phyloP scores from a whole-genome alignment of 257 asterid genomes.

The Fraxinus anomala region DNA sequence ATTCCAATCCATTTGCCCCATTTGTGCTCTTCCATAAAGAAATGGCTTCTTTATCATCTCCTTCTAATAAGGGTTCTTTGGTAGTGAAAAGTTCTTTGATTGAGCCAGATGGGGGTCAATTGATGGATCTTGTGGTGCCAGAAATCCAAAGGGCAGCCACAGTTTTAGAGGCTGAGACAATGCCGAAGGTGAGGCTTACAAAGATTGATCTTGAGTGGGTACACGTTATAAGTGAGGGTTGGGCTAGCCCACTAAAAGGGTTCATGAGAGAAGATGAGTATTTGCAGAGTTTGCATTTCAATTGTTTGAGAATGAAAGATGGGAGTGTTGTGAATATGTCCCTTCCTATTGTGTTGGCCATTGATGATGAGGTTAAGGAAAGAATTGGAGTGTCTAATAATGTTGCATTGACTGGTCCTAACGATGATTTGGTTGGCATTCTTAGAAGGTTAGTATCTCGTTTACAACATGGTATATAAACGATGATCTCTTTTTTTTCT shows the following conservation, averaged over 20 bases:
- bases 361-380: conserved; percentile 63
- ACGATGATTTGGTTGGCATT: conserved; percentile 58
- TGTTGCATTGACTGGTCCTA: conserved; percentile 63
- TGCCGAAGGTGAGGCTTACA: conserved; percentile 60
- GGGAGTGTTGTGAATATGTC: conserved; percentile 78
- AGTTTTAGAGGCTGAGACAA: conserved; percentile 50
- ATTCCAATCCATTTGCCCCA: conserved; percentile 48
- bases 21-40: conserved; percentile 38
- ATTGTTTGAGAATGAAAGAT: conserved; percentile 62
- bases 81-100: conserved; percentile 66
- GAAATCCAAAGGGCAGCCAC: conserved; percentile 45
- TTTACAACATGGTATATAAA: neutral
- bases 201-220: conserved; percentile 87
- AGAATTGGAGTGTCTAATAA: conserved; percentile 42
- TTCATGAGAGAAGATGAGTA: conserved; percentile 88
- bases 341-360: conserved; percentile 75
- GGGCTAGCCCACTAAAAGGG: conserved; percentile 85
- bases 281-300: conserved; percentile 85
- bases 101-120: conserved; percentile 77
- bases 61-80: conserved; percentile 26
- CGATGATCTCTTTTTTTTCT: neutral
- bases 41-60: conserved; percentile 43
- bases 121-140: conserved; percentile 79
- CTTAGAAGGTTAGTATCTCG: conserved; percentile 55
- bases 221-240: conserved; percentile 87